Conservation (phyloP, 1,139 yeast species). For the Candida glucosophila region DNA sequence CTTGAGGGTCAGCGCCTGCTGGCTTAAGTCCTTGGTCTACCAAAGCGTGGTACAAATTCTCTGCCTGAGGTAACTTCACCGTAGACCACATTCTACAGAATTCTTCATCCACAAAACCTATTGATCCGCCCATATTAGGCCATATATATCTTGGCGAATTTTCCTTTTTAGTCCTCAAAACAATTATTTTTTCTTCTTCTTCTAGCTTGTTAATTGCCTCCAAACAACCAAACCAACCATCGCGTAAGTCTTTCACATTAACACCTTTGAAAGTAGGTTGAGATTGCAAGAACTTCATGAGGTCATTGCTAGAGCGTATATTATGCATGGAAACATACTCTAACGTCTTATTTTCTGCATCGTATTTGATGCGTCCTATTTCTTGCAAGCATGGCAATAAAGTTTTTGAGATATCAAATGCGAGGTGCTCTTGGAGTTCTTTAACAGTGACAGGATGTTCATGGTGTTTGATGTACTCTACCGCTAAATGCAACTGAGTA, state of each 20-base stretch:
- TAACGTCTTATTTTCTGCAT: constrained; percentile 51
- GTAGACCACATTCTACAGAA: constrained; percentile 74
- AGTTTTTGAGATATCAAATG: constrained; percentile 38
- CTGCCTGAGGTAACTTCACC: constrained; percentile 72
- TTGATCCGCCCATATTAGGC: constrained; percentile 74
- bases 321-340: constrained; percentile 87
- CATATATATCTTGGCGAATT: constrained; percentile 85
- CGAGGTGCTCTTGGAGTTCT: constrained; percentile 52
- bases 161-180: constrained; percentile 84
- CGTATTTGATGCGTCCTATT: constrained; percentile 66
- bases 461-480: constrained; percentile 67
- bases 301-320: constrained; percentile 71
- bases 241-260: constrained; percentile 80
- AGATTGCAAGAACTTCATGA: constrained; percentile 62
- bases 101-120: constrained; percentile 74
- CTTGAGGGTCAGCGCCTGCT: constrained; percentile 93
- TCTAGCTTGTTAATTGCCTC: constrained; percentile 73
- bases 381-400: constrained; percentile 64
- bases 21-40: constrained; percentile 87
- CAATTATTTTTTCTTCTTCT: constrained; percentile 65
- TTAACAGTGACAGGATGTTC: constrained; percentile 62
- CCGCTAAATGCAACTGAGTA: constrained; percentile 78
- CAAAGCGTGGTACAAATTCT: constrained; percentile 65
- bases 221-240: constrained; percentile 95
- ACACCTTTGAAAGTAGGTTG: constrained; percentile 88